Evolutionary conservation across 768 basidiomycete species (phyloP).

Genomic region (Boletus tylopilopsis): DNA sequence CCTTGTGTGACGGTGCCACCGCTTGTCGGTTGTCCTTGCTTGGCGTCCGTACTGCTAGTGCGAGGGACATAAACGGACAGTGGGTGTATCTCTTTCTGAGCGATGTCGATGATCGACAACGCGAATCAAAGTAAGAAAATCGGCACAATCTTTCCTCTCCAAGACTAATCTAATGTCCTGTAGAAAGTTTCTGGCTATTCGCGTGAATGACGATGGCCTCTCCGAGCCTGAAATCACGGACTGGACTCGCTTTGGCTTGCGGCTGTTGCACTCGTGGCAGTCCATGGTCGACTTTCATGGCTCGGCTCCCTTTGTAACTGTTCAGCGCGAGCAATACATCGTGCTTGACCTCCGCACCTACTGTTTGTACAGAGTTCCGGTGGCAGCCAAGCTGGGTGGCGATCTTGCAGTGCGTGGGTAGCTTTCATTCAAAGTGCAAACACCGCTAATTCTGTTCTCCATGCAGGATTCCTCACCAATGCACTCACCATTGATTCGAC

Average conservation of each 20-base stretch:
- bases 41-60: not conserved
- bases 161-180: not conserved
- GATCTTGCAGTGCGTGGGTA: not conserved
- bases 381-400: too few relatives aligned
- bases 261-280: too few relatives aligned
- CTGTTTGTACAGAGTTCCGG: not conserved
- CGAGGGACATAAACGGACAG: too few relatives aligned
- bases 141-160: not conserved
- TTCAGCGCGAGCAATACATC: not conserved
- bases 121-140: not conserved
- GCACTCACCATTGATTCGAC: too few relatives aligned
- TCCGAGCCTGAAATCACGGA: not conserved
- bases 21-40: not conserved
- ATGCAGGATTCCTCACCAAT: not conserved
- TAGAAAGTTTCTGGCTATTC: not conserved
- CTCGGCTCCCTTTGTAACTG: not conserved
- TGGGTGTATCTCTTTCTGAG: not conserved
- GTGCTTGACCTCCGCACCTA: not conserved
- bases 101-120: not conserved
- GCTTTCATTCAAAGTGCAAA: not conserved
- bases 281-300: not conserved
- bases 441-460: not conserved
- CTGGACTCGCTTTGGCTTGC: not conserved
- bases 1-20: not conserved
- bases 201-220: not conserved